phyloP scores from a whole-genome alignment of 345 rosid genomes.

The Eucalyptus marginata region DNA sequence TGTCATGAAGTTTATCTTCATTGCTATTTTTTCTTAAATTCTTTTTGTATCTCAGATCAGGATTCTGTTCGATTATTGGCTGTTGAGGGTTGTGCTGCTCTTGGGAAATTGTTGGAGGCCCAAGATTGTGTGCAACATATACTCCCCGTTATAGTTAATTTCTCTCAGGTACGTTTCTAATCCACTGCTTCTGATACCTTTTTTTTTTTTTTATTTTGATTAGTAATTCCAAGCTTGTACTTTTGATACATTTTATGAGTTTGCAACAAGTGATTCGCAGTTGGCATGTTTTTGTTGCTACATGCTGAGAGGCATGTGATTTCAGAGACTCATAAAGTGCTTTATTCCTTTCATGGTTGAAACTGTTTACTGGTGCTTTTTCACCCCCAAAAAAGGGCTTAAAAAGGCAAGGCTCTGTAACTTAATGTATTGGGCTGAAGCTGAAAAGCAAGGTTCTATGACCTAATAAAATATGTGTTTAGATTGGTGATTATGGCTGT shows the following conservation, averaged over 20 bases:
- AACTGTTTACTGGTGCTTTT: background rate
- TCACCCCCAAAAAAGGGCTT: background rate
- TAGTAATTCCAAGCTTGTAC: background rate
- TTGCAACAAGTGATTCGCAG: background rate
- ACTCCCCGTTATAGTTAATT: constrained; percentile 87
- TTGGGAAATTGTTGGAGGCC: constrained; percentile 90
- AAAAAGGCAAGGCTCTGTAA: background rate
- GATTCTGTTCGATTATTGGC: constrained; percentile 95
- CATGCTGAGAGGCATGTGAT: background rate
- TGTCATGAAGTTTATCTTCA: background rate
- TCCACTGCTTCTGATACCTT: background rate
- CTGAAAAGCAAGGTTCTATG: background rate
- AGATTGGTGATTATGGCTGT: background rate
- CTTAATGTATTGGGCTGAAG: background rate
- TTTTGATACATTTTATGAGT: background rate
- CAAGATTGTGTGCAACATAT: constrained; percentile 86
- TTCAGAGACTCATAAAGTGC: background rate
- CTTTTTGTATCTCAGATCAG: constrained; percentile 47
- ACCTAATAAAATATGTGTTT: background rate
- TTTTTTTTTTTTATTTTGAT: background rate
- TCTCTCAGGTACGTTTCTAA: constrained; percentile 61
- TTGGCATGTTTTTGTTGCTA: background rate
- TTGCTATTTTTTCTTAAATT: background rate
- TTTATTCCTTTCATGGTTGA: background rate
- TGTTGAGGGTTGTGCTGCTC: constrained; percentile 96